phyloP scores from a whole-genome alignment of 163 green algal genomes.

The Scenedesmus sp. region DNA sequence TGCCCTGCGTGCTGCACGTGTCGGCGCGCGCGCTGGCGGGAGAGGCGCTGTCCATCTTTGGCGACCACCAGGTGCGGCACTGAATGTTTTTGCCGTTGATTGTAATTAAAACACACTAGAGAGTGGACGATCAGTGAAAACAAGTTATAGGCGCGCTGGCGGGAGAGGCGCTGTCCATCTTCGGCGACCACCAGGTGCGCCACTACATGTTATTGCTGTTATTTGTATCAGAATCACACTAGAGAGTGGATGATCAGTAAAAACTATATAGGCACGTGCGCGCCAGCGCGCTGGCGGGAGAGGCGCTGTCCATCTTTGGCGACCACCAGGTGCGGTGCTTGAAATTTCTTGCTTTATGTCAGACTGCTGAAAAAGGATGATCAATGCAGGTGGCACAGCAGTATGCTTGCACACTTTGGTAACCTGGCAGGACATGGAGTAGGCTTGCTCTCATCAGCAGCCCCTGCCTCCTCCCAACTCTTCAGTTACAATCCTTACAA shows the following conservation, averaged over 20 bases:
- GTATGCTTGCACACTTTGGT: background rate
- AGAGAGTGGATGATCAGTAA: no score
- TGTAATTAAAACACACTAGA: no score
- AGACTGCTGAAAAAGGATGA: no score
- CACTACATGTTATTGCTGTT: background rate
- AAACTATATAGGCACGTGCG: slow-evolving; percentile 55
- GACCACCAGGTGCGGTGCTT: slow-evolving; percentile 61
- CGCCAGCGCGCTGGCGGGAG: slow-evolving; percentile 64
- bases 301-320: slow-evolving; percentile 74
- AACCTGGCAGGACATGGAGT: background rate
- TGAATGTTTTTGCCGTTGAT: background rate
- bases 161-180: slow-evolving; percentile 71
- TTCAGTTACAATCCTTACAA: background rate
- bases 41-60: slow-evolving; percentile 74
- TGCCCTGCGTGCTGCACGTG: slow-evolving; percentile 73
- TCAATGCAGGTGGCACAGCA: background rate
- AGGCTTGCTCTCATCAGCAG: background rate
- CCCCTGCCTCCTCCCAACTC: background rate
- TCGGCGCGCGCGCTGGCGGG: slow-evolving; percentile 68
- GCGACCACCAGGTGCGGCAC: slow-evolving; percentile 64
- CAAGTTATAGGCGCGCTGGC: slow-evolving; percentile 55
- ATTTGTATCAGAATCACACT: background rate
- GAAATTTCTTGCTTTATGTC: no score
- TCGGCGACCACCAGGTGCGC: slow-evolving; percentile 69
- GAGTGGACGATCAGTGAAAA: no score